Conservation (phyloP, 2,329 filamentous ascomycete species). For the Monosporascus cannonballus region DNA sequence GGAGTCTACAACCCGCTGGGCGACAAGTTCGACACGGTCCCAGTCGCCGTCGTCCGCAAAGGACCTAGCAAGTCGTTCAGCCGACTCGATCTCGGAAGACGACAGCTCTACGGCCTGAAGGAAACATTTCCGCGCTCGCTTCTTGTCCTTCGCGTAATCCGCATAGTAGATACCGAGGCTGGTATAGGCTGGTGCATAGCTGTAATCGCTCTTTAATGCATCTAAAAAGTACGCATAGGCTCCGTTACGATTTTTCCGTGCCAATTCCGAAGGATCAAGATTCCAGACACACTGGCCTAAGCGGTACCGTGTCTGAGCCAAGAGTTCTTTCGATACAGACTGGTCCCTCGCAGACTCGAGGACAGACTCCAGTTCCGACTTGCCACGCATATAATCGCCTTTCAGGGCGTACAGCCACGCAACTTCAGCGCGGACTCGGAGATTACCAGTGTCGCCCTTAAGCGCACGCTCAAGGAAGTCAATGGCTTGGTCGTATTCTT, state of each 20-base stretch:
- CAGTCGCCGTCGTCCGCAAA: slow-evolving; percentile 91
- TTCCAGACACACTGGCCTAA: slow-evolving; percentile 87
- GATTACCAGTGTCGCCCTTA: slow-evolving; percentile 64
- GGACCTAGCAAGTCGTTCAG: slow-evolving; percentile 75
- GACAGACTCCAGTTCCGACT: slow-evolving; percentile 61
- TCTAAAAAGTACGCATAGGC: slow-evolving; percentile 80
- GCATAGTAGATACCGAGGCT: slow-evolving; percentile 85
- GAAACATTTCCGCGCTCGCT: slow-evolving; percentile 84
- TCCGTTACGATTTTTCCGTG: slow-evolving; percentile 72
- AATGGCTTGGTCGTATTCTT: slow-evolving; percentile 77
- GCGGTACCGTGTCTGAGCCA: slow-evolving; percentile 80
- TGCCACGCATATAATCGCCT: slow-evolving; percentile 65
- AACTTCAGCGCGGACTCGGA: slow-evolving; percentile 76
- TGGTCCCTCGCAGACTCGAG: slow-evolving; percentile 57
- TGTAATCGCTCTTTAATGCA: slow-evolving; percentile 79
- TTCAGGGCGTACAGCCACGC: slow-evolving; percentile 88
- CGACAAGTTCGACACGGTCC: slow-evolving; percentile 91
- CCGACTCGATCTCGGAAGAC: slow-evolving; percentile 75
- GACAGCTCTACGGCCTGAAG: slow-evolving; percentile 95
- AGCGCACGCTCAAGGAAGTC: slow-evolving; percentile 75
- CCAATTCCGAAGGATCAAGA: slow-evolving; percentile 63
- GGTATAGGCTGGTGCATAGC: slow-evolving; percentile 85
- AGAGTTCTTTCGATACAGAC: slow-evolving; percentile 59
- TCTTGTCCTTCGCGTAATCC: slow-evolving; percentile 84
- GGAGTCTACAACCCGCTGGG: slow-evolving; percentile 88